These are phyloP conservation scores for Microdochium trichocladiopsis DNA, from an alignment of 2,329 filamentous ascomycete species.

Conservation along the genomic window DNA sequence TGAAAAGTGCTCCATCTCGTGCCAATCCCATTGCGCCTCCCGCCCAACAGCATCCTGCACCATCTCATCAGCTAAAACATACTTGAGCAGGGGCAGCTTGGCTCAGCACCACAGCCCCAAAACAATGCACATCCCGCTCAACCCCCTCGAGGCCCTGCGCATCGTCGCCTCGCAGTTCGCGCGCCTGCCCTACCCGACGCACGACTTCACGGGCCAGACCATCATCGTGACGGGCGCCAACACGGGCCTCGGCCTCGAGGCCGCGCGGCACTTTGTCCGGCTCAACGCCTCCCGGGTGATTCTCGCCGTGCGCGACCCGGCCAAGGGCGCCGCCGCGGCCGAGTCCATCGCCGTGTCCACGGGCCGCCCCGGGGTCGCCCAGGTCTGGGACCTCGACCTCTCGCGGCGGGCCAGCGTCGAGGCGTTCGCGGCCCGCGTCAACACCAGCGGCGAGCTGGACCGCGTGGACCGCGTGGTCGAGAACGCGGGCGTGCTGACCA, in stretches of 20 bases:
- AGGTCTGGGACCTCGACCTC: conserved; percentile 33
- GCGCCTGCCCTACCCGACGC: not conserved
- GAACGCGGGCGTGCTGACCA: conserved; percentile 26
- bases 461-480: conserved; percentile 26
- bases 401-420: conserved; percentile 24
- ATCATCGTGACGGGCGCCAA: conserved; percentile 11
- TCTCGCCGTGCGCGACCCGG: conserved; percentile 7
- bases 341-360: not conserved
- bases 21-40: no score
- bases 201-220: conserved; percentile 2
- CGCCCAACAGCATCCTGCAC: no score
- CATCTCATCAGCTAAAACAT: no score
- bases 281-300: conserved; percentile 10
- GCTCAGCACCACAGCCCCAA: no score
- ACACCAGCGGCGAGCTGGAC: conserved; percentile 16
- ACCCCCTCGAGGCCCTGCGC: not conserved
- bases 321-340: conserved; percentile 6
- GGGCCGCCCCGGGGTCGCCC: conserved; percentile 1
- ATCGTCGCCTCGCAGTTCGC: not conserved
- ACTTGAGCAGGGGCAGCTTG: no score
- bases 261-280: conserved; percentile 10
- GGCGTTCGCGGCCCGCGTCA: conserved; percentile 21
- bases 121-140: not conserved
- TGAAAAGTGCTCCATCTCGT: no score
- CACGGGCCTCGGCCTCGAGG: conserved; percentile 10